Conservation (phyloP, 306 rosid species). For the Delonix regia region DNA sequence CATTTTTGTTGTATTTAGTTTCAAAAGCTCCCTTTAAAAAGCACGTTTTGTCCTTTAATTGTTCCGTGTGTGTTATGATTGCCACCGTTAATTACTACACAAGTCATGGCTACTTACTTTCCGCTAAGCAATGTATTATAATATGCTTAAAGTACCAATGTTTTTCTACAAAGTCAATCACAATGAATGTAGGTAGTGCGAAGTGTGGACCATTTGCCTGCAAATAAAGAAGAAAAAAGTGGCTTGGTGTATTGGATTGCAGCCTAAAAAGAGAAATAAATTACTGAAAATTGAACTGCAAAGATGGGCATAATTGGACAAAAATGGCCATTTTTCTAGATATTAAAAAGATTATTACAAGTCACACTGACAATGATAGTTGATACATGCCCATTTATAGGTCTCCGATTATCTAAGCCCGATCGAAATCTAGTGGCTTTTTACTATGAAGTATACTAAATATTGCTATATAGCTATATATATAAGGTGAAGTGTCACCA, state of each 20-base stretch:
- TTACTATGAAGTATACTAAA: background rate
- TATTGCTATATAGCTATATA: background rate
- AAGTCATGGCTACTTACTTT: slow-evolving; percentile 37
- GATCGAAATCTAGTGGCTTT: background rate
- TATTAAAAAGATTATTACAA: background rate
- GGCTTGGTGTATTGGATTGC: background rate
- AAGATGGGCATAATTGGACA: background rate
- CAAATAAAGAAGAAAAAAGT: slow-evolving; percentile 39
- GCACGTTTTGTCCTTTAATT: slow-evolving; percentile 69
- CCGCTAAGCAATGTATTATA: slow-evolving; percentile 26
- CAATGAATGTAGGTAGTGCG: slow-evolving; percentile 35
- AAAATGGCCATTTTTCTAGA: background rate
- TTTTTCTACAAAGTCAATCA: slow-evolving; percentile 42
- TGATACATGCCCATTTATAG: background rate
- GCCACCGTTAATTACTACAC: slow-evolving; percentile 34
- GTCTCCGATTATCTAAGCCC: background rate
- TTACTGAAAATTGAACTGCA: background rate
- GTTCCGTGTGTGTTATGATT: slow-evolving; percentile 46
- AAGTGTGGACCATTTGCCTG: slow-evolving; percentile 38
- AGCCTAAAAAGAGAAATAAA: background rate
- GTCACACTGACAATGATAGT: background rate
- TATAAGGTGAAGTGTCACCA: background rate
- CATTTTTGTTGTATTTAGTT: background rate
- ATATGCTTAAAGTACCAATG: slow-evolving; percentile 20
- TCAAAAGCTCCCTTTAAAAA: slow-evolving; percentile 55